phyloP scores from a whole-genome alignment of 2,329 filamentous ascomycete species.

The Ramularia collo-cygni region DNA sequence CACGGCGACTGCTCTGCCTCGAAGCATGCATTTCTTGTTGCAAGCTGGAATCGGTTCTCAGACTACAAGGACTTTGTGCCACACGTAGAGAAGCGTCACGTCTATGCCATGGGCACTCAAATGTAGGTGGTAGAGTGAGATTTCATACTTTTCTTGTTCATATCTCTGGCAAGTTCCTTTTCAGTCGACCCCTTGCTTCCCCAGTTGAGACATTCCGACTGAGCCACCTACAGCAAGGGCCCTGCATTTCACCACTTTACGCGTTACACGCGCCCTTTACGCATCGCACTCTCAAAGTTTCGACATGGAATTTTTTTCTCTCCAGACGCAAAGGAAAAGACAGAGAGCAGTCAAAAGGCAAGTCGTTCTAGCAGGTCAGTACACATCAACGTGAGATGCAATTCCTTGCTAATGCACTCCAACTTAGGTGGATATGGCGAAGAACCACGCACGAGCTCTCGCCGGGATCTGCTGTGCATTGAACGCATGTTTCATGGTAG shows the following conservation, averaged over 20 bases:
- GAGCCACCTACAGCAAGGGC: conserved; percentile 22
- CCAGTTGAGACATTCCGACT: conserved; percentile 15
- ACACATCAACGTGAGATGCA: neutral
- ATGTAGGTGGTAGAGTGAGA: no score
- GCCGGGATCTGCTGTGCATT: conserved; percentile 13
- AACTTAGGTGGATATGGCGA: conserved; percentile 5
- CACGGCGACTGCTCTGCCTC: no score
- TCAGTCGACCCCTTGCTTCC: conserved; percentile 15
- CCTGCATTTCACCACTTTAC: conserved; percentile 17
- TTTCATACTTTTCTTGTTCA: no score
- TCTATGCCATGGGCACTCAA: no score
- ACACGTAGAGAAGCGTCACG: no score
- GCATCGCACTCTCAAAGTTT: conserved; percentile 6
- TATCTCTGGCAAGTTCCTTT: no score
- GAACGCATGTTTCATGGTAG: conserved; percentile 11
- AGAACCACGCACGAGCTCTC: conserved; percentile 9
- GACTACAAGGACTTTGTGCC: no score
- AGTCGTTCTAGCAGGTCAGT: conserved; percentile 5
- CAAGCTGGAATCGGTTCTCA: no score
- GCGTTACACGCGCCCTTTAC: conserved; percentile 17
- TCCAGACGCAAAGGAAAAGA: conserved; percentile 6
- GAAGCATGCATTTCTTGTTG: no score
- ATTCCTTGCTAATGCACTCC: neutral
- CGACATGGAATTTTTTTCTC: conserved; percentile 7
- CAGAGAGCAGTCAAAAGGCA: conserved; percentile 5